phyloP scores from a whole-genome alignment of 805 yeast species.

The Metschnikowia dekortorum region DNA sequence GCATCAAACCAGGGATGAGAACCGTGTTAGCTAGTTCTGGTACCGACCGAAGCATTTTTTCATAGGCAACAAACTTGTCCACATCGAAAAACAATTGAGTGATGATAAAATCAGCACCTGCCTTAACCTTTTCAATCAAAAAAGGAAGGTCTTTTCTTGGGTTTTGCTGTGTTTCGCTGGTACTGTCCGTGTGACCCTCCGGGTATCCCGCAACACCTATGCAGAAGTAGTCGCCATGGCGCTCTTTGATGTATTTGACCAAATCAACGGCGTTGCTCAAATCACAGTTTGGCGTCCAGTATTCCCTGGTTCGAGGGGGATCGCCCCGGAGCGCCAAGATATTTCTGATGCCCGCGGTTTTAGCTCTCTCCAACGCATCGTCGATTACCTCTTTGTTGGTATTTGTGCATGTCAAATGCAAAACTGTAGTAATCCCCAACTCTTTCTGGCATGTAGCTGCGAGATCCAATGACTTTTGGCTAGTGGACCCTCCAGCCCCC shows the following conservation, averaged over 20 bases:
- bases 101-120: slow-evolving; percentile 92
- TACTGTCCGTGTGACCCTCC: slow-evolving; percentile 93
- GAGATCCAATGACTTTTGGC: slow-evolving; percentile 77
- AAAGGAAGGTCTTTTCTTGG: slow-evolving; percentile 69
- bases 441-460: slow-evolving; percentile 74
- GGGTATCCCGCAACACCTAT: slow-evolving; percentile 98
- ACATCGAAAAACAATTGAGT: slow-evolving; percentile 91
- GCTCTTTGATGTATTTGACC: slow-evolving; percentile 67
- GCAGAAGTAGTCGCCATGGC: slow-evolving; percentile 79
- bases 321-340: slow-evolving; percentile 94
- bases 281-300: slow-evolving; percentile 50
- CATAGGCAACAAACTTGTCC: slow-evolving; percentile 68
- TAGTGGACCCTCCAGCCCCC: slow-evolving; percentile 98
- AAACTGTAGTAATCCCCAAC: slow-evolving; percentile 80
- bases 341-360: slow-evolving; percentile 74
- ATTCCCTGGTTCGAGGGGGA: slow-evolving; percentile 78
- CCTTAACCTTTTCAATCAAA: slow-evolving; percentile 77
- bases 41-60: slow-evolving; percentile 42
- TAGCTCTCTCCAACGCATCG: slow-evolving; percentile 68
- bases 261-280: slow-evolving; percentile 82
- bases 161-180: slow-evolving; percentile 61
- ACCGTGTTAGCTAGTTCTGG: slow-evolving; percentile 45
- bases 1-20: slow-evolving; percentile 86
- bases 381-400: slow-evolving; percentile 76
- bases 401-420: slow-evolving; percentile 95